phyloP scores from a whole-genome alignment of 139 green algal species.

The Monoraphidium neglectum region DNA sequence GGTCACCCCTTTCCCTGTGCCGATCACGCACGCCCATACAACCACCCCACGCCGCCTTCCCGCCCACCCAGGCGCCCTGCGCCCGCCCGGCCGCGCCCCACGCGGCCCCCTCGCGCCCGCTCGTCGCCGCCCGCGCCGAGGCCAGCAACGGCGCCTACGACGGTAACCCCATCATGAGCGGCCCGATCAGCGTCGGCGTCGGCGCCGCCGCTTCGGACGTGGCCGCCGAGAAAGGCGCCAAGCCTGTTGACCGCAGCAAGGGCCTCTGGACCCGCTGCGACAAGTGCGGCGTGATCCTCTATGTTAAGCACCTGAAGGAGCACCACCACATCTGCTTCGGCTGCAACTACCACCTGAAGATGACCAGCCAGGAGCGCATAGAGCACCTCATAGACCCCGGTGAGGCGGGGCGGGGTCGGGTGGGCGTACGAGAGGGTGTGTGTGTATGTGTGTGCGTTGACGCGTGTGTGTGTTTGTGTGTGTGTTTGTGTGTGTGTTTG shows the following conservation, averaged over 20 bases:
- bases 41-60: no score
- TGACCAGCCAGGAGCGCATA: slow-evolving; percentile 70
- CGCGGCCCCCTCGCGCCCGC: no score
- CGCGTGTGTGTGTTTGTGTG: no score
- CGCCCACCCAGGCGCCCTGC: no score
- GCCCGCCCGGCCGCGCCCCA: no score
- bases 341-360: slow-evolving; percentile 81
- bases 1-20: no score
- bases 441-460: no score
- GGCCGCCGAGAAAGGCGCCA: slow-evolving; percentile 9
- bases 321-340: slow-evolving; percentile 80
- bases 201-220: background rate
- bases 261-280: slow-evolving; percentile 82
- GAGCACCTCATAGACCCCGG: slow-evolving; percentile 72
- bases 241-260: slow-evolving; percentile 61
- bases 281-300: slow-evolving; percentile 82
- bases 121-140: no score
- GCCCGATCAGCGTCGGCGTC: slow-evolving; percentile 25
- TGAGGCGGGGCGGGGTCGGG: background rate
- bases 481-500: no score
- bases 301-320: slow-evolving; percentile 84
- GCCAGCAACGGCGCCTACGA: slow-evolving; percentile 28
- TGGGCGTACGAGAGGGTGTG: no score
- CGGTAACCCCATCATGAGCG: slow-evolving; percentile 12
- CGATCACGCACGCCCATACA: no score